These are phyloP conservation scores for Daedaleopsis nitida DNA, from an alignment of 768 basidiomycete species.

Conservation along the genomic window DNA sequence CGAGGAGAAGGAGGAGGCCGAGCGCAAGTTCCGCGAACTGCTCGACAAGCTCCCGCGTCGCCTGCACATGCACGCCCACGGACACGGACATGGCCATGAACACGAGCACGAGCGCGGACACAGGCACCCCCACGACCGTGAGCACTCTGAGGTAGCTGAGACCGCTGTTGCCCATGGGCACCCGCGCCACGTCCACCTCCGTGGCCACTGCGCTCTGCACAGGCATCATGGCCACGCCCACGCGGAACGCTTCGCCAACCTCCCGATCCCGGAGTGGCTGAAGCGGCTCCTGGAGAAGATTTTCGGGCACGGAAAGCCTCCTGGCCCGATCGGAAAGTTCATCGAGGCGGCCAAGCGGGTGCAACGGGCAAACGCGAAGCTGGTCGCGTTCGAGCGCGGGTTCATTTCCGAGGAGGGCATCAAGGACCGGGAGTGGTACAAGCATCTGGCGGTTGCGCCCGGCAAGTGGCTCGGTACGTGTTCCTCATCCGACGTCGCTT, in stretches of 20 bases:
- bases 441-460: conserved; percentile 82
- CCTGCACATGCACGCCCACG: not conserved
- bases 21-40: conserved; percentile 28
- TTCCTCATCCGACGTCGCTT: no score
- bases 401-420: conserved; percentile 81
- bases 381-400: conserved; percentile 74
- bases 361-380: conserved; percentile 60
- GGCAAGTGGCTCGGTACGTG: conserved; percentile 78
- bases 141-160: not conserved
- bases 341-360: conserved; percentile 62
- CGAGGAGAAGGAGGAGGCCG: conserved; percentile 29
- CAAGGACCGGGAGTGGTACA: conserved; percentile 83
- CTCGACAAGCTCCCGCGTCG: conserved; percentile 21
- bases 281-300: conserved; percentile 15
- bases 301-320: conserved; percentile 6
- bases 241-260: not conserved
- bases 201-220: not conserved
- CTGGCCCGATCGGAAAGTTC: conserved; percentile 39
- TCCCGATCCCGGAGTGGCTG: conserved; percentile 22
- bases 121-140: not conserved
- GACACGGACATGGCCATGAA: not conserved
- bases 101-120: not conserved
- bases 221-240: not conserved
- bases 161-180: not conserved
- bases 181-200: not conserved